Percentiles rank a stretch among this genome's conserved stretches.
These are phyloP conservation scores for Athelia sp. DNA, from an alignment of 1,284 basidiomycete species.

Conservation along the genomic window DNA sequence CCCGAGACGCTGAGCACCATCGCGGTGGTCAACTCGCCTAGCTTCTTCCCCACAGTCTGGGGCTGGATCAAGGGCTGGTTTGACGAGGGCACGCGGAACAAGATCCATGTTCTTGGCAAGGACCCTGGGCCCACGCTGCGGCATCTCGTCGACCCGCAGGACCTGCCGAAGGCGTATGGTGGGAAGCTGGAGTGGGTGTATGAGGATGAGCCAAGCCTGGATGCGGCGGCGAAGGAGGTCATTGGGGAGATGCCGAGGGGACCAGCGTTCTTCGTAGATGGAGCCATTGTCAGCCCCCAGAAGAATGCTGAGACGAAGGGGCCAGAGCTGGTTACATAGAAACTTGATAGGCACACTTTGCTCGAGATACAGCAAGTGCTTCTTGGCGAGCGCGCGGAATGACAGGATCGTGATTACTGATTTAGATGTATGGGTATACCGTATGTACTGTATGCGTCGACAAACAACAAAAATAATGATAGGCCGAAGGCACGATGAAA, in stretches of 20 bases:
- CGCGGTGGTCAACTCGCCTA: slow-evolving; percentile 69
- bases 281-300: slow-evolving; percentile 22
- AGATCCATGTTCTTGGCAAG: slow-evolving; percentile 63
- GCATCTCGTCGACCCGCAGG: slow-evolving; percentile 44
- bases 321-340: slow-evolving; percentile 8
- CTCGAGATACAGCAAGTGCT: slow-evolving; percentile 9
- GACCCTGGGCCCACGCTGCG: slow-evolving; percentile 46
- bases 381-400: slow-evolving; percentile 5
- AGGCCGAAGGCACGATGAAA: slow-evolving; percentile 3
- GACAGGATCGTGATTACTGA: too few species aligned
- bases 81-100: slow-evolving; percentile 67
- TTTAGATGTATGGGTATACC: too few species aligned
- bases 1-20: slow-evolving; percentile 68
- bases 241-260: slow-evolving; percentile 49
- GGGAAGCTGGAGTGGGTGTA: slow-evolving; percentile 65
- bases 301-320: not conserved
- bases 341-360: not conserved
- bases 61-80: slow-evolving; percentile 81
- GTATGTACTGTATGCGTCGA: not conserved
- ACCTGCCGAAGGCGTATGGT: slow-evolving; percentile 65
- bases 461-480: slow-evolving; percentile 6
- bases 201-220: slow-evolving; percentile 55
- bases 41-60: slow-evolving; percentile 77
- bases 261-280: slow-evolving; percentile 43
- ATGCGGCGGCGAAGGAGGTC: slow-evolving; percentile 36